phyloP scores from a whole-genome alignment of 805 yeast genomes.

The Suhomyces pyralidae region DNA sequence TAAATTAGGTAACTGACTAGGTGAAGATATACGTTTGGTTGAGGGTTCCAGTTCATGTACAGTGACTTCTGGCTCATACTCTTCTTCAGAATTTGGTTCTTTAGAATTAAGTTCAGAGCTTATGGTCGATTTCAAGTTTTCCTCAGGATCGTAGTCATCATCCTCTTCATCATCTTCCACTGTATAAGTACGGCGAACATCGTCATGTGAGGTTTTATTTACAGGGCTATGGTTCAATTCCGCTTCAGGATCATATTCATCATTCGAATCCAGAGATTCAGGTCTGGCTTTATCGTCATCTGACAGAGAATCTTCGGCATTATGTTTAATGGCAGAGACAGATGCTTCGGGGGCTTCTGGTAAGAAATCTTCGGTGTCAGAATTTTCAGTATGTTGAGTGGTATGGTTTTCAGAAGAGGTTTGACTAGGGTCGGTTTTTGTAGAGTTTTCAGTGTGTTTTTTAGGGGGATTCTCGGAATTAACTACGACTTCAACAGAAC shows the following conservation, averaged over 20 bases:
- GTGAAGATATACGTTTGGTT: not conserved
- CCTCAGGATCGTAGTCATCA: not conserved
- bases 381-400: not conserved
- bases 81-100: not conserved
- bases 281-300: conserved; percentile 1
- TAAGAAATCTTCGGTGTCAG: not conserved
- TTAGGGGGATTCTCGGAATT: not conserved
- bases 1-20: not conserved
- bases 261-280: conserved; percentile 1
- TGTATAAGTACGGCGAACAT: not conserved
- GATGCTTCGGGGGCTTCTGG: not conserved
- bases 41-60: not conserved
- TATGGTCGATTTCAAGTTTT: not conserved
- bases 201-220: not conserved
- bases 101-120: not conserved
- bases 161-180: not conserved
- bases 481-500: not conserved
- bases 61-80: not conserved
- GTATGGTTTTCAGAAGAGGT: too few species aligned
- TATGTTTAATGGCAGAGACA: not conserved
- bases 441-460: not conserved
- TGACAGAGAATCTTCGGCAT: not conserved
- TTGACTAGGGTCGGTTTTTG: too few species aligned
- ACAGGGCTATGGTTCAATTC: not conserved
- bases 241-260: conserved; percentile 13